Evolutionary conservation across 441 rosid species (phyloP), one percentile per base, ranked within the genome.

Genomic region (Manihot esculenta): DNA sequence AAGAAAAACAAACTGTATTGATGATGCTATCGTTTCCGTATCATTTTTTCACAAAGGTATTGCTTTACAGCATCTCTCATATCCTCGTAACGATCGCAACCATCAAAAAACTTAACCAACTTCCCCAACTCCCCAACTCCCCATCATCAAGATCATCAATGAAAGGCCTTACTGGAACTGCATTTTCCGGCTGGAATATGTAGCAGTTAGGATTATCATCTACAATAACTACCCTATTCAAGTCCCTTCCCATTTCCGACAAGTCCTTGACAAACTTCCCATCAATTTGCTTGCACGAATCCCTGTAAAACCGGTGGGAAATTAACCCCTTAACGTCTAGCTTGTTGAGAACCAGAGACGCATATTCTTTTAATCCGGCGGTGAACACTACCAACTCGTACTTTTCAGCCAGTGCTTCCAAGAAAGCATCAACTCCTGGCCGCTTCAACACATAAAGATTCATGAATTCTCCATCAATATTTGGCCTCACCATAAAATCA

Each of bases 331-430:
- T 69, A 3, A 64, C 75, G 61, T 92, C 97, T 24, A 92, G 41
- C 69, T 59, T 74, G 41, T 89, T 96, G 14, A 92, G 83, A 21
- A 92, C 92, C 14, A 84, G 67, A 0, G 97, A 84, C 1, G 99
- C 97, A 70, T 94, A 94, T 61, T 84, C 93, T 69, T 71, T 80
- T 3, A 91, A 64, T 10, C 97, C 97, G 35, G 99, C 97, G 4
- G 97, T 92, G 86, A 94, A 94, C 30, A 94, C 86, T 62, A 90
- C 99, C 74, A 92, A 73, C 65, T 90, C 97, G 44, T 77, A 88
- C 20, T 83, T 85, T 21, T 81, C 74, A 27, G 84, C 82, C 44
- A 92, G 67, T 57, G 71, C 73, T 71, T 82, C 81, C 78, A 92
- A 72, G 71, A 94, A 94, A 0, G 66, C 82, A 62, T 94, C 92